A percentile compares a stretch with the other conserved stretches of the same genome.
Conservation (phyloP, 2,329 filamentous ascomycete genomes). For the Scortechinia acanthostroma region DNA sequence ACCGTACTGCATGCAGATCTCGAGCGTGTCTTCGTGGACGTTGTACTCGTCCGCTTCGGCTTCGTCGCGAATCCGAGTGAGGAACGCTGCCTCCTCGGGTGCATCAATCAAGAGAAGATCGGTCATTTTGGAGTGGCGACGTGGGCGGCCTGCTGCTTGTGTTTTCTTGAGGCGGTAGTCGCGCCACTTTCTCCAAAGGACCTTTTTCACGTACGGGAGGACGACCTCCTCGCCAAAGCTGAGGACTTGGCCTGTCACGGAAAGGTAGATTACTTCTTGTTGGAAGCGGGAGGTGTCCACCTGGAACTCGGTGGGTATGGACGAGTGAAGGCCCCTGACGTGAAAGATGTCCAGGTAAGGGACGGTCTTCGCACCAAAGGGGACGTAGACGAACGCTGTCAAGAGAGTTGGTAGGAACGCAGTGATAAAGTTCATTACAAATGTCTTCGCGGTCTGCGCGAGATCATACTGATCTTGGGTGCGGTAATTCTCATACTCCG, state of each 20-base stretch:
- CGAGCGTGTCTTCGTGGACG: constrained; percentile 51
- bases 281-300: constrained; percentile 51
- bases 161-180: not conserved
- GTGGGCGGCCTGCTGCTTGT: constrained; percentile 24
- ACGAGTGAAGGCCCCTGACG: constrained; percentile 46
- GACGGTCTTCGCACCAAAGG: constrained; percentile 51
- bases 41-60: constrained; percentile 54
- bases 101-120: constrained; percentile 28
- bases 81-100: constrained; percentile 48
- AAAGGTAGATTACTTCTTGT: constrained; percentile 60
- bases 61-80: constrained; percentile 50
- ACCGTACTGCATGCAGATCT: constrained; percentile 57
- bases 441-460: constrained; percentile 55
- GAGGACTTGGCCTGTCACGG: constrained; percentile 53
- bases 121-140: constrained; percentile 10
- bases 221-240: constrained; percentile 54
- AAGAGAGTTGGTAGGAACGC: constrained; percentile 57
- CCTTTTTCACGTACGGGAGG: constrained; percentile 51
- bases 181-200: constrained; percentile 31
- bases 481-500: constrained; percentile 58
- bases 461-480: constrained; percentile 51
- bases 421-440: constrained; percentile 62
- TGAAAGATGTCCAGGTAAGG: constrained; percentile 55
- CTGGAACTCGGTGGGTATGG: constrained; percentile 37
- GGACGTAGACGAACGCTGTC: constrained; percentile 61